Conservation (phyloP, 2,329 filamentous ascomycete genomes). For the Colletotrichum aenigma region DNA sequence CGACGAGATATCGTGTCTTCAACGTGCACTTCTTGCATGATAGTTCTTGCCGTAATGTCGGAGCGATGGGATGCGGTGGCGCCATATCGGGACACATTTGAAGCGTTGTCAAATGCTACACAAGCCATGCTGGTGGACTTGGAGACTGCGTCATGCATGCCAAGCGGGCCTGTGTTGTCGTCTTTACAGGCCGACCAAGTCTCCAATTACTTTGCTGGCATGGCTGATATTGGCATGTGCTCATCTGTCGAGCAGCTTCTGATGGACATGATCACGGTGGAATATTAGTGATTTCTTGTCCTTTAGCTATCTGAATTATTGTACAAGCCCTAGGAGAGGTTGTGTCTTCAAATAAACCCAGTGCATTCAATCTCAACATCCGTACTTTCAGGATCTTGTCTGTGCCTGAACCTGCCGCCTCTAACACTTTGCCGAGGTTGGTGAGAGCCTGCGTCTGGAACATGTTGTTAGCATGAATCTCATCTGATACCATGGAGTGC, state of each 20-base stretch:
- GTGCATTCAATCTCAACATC: background rate
- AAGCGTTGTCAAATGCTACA: background rate
- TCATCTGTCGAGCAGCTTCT: background rate
- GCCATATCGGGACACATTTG: background rate
- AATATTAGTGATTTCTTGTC: background rate
- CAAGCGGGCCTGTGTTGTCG: background rate
- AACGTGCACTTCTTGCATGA: background rate
- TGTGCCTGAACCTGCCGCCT: background rate
- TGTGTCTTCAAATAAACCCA: background rate
- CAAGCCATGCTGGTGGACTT: background rate
- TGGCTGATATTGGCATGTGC: background rate
- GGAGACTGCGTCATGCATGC: background rate
- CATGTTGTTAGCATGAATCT: background rate
- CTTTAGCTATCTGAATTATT: background rate
- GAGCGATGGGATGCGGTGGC: background rate
- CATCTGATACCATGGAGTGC: background rate
- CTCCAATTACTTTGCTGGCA: background rate
- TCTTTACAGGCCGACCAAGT: background rate
- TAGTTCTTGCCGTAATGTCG: background rate
- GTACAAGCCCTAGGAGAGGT: background rate
- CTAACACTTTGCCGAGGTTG: background rate
- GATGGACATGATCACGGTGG: slow-evolving; percentile 22
- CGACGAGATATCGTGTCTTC: background rate
- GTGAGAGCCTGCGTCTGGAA: background rate
- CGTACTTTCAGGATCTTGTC: background rate